Conservation (phyloP, 805 yeast species). For the Jamesozyma lodderae region DNA sequence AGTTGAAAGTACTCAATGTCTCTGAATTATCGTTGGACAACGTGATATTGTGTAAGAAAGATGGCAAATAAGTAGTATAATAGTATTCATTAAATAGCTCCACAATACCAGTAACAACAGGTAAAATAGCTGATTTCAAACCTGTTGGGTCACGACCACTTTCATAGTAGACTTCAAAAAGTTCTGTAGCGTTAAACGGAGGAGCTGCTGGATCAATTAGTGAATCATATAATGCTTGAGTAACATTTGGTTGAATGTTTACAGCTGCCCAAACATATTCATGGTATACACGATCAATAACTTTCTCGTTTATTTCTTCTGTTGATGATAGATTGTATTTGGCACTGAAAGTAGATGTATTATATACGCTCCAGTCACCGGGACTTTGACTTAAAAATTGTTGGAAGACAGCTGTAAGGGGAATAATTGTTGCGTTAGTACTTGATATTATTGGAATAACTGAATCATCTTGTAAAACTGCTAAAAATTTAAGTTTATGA, state of each 20-base stretch:
- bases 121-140: conserved; percentile 37
- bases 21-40: too few relatives aligned
- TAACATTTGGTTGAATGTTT: conserved; percentile 43
- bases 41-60: conserved; percentile 25
- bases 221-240: conserved; percentile 23
- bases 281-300: conserved; percentile 39
- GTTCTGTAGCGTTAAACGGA: conserved; percentile 11
- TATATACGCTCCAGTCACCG: conserved; percentile 28
- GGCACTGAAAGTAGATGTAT: conserved; percentile 55
- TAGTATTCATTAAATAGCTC: conserved; percentile 17
- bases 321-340: conserved; percentile 50
- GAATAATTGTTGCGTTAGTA: conserved; percentile 37
- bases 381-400: background rate
- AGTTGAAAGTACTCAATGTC: too few relatives aligned
- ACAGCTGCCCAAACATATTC: conserved; percentile 61
- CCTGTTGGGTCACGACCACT: conserved; percentile 54
- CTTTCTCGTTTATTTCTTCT: conserved; percentile 48
- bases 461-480: conserved; percentile 5
- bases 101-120: conserved; percentile 34
- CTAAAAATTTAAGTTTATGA: background rate
- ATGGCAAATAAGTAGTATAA: conserved; percentile 17
- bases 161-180: conserved; percentile 40
- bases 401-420: background rate
- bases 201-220: conserved; percentile 13
- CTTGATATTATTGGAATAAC: background rate